Percentiles rank a stretch among this genome's conserved stretches.
These are phyloP conservation scores for Penicillium odoratum DNA, from an alignment of 495 filamentous ascomycete species.

Conservation along the genomic window DNA sequence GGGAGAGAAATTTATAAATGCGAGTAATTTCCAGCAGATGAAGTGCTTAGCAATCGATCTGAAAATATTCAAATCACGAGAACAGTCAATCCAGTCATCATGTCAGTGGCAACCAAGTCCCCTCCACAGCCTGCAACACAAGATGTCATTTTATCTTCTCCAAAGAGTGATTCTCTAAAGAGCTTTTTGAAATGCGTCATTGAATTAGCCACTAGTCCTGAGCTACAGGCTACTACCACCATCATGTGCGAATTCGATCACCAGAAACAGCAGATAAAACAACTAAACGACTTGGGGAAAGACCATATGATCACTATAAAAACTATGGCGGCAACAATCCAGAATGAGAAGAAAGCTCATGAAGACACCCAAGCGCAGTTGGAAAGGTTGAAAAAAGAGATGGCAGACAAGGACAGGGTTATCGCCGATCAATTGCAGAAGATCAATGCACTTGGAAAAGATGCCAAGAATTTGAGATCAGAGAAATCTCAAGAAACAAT, in stretches of 20 bases:
- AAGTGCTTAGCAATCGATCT: background rate
- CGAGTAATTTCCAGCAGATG: background rate
- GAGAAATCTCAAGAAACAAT: background rate
- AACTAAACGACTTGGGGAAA: background rate
- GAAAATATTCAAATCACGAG: background rate
- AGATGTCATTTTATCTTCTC: background rate
- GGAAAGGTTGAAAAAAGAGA: too few relatives aligned
- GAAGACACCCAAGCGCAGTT: background rate
- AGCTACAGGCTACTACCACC: background rate
- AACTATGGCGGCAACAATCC: background rate
- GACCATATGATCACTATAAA: background rate
- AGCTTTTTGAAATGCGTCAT: background rate
- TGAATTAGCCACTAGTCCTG: background rate
- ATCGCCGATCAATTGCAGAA: background rate
- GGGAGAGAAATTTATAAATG: background rate
- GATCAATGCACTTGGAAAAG: background rate
- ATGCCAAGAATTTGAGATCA: background rate
- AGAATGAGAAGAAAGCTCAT: background rate
- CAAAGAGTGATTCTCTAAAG: background rate
- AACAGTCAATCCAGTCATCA: background rate
- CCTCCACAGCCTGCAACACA: background rate
- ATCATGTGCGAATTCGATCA: background rate
- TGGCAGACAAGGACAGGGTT: background rate
- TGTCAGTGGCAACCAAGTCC: background rate
- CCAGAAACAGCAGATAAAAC: background rate